Base-by-base conservation (phyloP, 2,329 filamentous ascomycete genomes). In the Didymella exigua region DNA sequence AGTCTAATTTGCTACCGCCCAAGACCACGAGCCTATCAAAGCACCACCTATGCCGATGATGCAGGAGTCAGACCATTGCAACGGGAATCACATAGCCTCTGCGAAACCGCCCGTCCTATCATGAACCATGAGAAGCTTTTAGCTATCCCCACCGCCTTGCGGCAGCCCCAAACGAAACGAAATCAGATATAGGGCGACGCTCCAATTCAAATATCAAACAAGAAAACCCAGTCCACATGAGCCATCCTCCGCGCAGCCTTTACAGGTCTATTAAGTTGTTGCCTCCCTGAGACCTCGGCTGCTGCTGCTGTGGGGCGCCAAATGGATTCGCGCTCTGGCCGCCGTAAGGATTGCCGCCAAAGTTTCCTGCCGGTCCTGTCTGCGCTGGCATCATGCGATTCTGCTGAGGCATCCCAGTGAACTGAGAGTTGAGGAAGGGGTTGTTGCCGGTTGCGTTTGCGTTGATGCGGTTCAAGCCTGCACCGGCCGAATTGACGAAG, bases 401-500 rank as follows among this genome's bases (percentile, higher is more conserved):
- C 59, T 82, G 79, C 56, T 79, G 77, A 29, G 81, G 81, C 60
- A 80, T 70, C 2, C 91, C 91, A 0, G 91, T 96, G 68, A 89
- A 95, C 72, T 96, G 91, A 58, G 87, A 86, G 56, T 87, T 85
- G 65, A 96, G 79, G 79, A 98, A 99, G 0, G 95, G 95, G 71
- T 98, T 98, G 79, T 85, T 95, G 27, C 89, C 89, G 0, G 90
- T 91, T 52, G 82, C 82, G 10, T 79, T 76, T 4, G 82, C 80
- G 60, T 92, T 90, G 37, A 97, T 77, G 54, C 85, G 84, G 65
- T 86, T 86, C 53, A 90, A 78, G n/a, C 91, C 90, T 31, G 89
- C 82, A 44, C 95, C 95, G 6, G 95, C 92, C 56, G 91, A 96
- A 78, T 99, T 99, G 78, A 99, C 89, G 74, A 98, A 99, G 0